Evolutionary conservation across 1,139 yeast species (phyloP).

Genomic region (Spencermartinsiella ligniputridi): DNA sequence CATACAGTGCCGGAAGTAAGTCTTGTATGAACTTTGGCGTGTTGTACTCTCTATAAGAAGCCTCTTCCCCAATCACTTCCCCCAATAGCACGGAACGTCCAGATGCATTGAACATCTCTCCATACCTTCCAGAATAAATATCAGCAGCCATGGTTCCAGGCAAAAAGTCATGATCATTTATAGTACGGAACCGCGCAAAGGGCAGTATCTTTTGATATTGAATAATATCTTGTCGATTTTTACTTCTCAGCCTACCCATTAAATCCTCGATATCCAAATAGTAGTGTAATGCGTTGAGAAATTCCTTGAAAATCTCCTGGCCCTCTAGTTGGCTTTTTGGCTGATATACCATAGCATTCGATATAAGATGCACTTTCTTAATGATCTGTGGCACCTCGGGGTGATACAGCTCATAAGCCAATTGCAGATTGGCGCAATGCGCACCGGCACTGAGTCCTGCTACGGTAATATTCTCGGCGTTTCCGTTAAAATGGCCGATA

Average conservation of each 20-base stretch:
- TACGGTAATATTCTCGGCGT: slow-evolving; percentile 38
- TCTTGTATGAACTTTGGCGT: slow-evolving; percentile 59
- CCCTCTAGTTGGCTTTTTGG: slow-evolving; percentile 37
- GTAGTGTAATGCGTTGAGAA: slow-evolving; percentile 21
- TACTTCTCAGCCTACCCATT: slow-evolving; percentile 23
- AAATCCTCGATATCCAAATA: slow-evolving; percentile 20
- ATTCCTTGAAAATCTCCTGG: slow-evolving; percentile 37
- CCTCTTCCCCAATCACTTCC: slow-evolving; percentile 39
- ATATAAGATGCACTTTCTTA: slow-evolving; percentile 35
- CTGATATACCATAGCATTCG: slow-evolving; percentile 36
- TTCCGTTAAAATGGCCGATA: slow-evolving; percentile 35
- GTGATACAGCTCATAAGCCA: slow-evolving; percentile 38
- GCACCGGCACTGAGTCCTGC: slow-evolving; percentile 40
- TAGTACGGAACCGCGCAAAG: slow-evolving; percentile 39
- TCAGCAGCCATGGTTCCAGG: slow-evolving; percentile 31
- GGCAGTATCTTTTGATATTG: slow-evolving; percentile 31
- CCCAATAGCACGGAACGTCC: slow-evolving; percentile 35
- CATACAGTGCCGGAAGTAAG: slow-evolving; percentile 44
- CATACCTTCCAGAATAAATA: slow-evolving; percentile 34
- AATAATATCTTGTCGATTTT: slow-evolving; percentile 26
- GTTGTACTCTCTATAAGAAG: slow-evolving; percentile 33
- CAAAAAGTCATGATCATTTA: slow-evolving; percentile 38
- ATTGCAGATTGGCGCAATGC: slow-evolving; percentile 36
- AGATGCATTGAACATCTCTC: slow-evolving; percentile 25
- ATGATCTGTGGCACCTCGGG: slow-evolving; percentile 36